These are phyloP conservation scores for Leptographium procerum DNA, from an alignment of 2,329 filamentous ascomycete genomes.

Conservation along the genomic window DNA sequence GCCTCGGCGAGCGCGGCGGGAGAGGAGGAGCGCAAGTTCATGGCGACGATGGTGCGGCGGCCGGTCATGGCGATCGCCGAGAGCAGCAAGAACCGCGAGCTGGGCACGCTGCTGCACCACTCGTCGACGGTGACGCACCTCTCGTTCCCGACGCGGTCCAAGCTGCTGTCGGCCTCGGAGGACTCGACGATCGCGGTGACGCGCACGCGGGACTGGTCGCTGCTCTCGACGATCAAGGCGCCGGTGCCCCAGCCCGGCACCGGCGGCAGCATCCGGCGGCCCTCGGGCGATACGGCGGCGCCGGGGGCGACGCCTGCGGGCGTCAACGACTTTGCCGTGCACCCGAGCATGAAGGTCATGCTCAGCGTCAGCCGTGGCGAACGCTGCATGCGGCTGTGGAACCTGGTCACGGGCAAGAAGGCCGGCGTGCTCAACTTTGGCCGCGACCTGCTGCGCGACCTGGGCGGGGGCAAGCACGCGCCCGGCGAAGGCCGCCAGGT, in stretches of 20 bases:
- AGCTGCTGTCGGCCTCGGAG: slow-evolving; percentile 78
- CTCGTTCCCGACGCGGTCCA: slow-evolving; percentile 72
- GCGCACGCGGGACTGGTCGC: slow-evolving; percentile 77
- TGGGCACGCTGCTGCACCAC: slow-evolving; percentile 82
- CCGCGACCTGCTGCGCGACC: slow-evolving; percentile 57
- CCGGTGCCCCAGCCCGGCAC: slow-evolving; percentile 72
- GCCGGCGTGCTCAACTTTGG: slow-evolving; percentile 84
- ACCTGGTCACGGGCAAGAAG: slow-evolving; percentile 91
- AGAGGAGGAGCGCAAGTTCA: slow-evolving; percentile 33
- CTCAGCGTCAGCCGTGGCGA: slow-evolving; percentile 85
- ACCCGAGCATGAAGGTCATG: slow-evolving; percentile 95
- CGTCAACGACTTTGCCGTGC: slow-evolving; percentile 88
- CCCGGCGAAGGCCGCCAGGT: slow-evolving; percentile 76
- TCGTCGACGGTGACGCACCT: slow-evolving; percentile 69
- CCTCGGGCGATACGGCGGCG: slow-evolving; percentile 81
- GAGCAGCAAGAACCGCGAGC: slow-evolving; percentile 76
- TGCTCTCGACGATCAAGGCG: slow-evolving; percentile 78
- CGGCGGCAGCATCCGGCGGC: slow-evolving; percentile 31
- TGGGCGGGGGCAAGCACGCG: slow-evolving; percentile 60
- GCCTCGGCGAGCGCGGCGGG: slow-evolving; percentile 20
- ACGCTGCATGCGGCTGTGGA: slow-evolving; percentile 88
- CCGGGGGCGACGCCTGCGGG: slow-evolving; percentile 73
- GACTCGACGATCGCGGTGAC: slow-evolving; percentile 87
- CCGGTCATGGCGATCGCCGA: slow-evolving; percentile 52
- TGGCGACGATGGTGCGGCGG: slow-evolving; percentile 57